phyloP scores from a whole-genome alignment of 2,329 filamentous ascomycete species.

The Nemania bipapillata region DNA sequence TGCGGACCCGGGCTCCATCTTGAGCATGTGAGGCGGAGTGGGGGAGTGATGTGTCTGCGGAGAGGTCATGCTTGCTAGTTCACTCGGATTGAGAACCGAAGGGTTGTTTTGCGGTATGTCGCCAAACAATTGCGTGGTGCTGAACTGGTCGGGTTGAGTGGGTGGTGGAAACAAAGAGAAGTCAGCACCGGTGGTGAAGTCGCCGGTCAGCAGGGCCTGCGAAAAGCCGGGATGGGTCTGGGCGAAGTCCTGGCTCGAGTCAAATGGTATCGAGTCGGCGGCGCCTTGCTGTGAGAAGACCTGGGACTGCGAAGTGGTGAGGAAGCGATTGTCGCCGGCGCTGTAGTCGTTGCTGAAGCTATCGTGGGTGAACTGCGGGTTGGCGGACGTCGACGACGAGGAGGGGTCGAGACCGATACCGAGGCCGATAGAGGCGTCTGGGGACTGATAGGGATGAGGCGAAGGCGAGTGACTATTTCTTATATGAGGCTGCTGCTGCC shows the following conservation, averaged over 20 bases:
- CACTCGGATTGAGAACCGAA: constrained; percentile 58
- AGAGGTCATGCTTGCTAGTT: constrained; percentile 66
- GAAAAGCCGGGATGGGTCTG: constrained; percentile 59
- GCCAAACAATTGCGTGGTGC: constrained; percentile 68
- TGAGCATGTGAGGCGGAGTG: constrained; percentile 66
- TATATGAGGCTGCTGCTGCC: constrained; percentile 72
- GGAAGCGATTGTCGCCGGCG: constrained; percentile 58
- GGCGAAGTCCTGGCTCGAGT: constrained; percentile 51
- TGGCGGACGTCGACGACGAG: constrained; percentile 56
- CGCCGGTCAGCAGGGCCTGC: constrained; percentile 61
- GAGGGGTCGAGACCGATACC: constrained; percentile 69
- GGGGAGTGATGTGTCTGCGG: constrained; percentile 67
- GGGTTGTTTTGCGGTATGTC: constrained; percentile 56
- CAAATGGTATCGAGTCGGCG: constrained; percentile 52
- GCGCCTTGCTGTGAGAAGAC: constrained; percentile 59
- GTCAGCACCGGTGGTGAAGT: constrained; percentile 64
- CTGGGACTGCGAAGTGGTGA: constrained; percentile 62
- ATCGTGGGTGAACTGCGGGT: constrained; percentile 55
- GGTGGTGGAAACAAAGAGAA: constrained; percentile 72
- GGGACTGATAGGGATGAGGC: constrained; percentile 66
- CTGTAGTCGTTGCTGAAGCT: constrained; percentile 61
- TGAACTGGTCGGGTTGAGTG: constrained; percentile 67
- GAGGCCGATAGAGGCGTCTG: constrained; percentile 63
- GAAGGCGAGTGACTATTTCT: constrained; percentile 74
- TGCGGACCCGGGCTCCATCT: constrained; percentile 62